Evolutionary conservation across 148 eudicot species (phyloP), one percentile per base, ranked within the genome.

Genomic region (Camellia granthamiana): DNA sequence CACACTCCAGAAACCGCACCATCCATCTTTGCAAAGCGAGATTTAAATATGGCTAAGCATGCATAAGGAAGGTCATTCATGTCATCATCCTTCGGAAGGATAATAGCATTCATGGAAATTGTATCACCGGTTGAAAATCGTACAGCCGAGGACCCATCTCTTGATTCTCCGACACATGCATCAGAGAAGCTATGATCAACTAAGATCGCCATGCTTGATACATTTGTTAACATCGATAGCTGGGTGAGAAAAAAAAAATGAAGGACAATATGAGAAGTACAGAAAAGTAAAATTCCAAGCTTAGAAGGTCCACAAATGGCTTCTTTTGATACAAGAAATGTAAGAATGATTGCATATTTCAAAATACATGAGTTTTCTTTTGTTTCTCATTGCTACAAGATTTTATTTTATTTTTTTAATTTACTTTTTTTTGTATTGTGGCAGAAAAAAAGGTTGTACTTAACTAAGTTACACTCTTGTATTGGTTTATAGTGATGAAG

Each of bases 71-170:
- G 15, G 21, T 69, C 72, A 14, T 68, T 54, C 0, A 19, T 14
- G 63, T 76, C 49, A 6, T 73, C 44, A 1, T 77, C 46, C 21
- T 51, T 2, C 3, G 75, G 41, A 4, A 84, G 58, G 66, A 49
- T 18, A 13, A 81, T 42, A 0, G 83, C 65, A 21, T 60, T 74
- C 71, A 88, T 46, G 13, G 84, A 83, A 43, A 88, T 54, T 1
- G 78, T 78, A 75, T 88, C 90, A 4, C 90, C 90, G 3, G 82
- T 88, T 77, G 80, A 83, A 9, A 88, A 84, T 66, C 75, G 84
- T 4, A 86, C 87, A 0, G 84, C 84, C 15, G 83, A 84, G 5
- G 77, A 79, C 2, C 87, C 86, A 16, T 85, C 80, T 63, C 61
- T 82, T 12, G 90, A 84, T 73, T 85, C 85, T 1, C 90, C 90